These are phyloP conservation scores for Solanum chilense DNA, from an alignment of 257 asterid species.

Conservation along the genomic window DNA sequence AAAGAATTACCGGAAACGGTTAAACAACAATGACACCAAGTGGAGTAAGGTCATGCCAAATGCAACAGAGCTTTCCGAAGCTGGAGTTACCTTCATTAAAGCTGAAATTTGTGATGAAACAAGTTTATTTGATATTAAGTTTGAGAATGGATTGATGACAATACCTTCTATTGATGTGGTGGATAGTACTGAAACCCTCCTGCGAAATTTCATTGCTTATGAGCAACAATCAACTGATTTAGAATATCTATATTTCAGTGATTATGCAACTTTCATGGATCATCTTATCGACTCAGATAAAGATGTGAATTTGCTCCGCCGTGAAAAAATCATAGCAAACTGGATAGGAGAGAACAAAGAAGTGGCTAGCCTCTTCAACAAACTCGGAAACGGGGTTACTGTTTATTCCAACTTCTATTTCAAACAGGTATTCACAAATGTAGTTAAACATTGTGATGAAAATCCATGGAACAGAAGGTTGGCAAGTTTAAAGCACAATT, in stretches of 20 bases:
- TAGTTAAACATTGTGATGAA: no score
- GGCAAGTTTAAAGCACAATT: conserved; percentile 7
- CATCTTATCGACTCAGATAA: neutral
- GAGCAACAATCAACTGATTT: no score
- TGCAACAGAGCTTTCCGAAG: conserved; percentile 5
- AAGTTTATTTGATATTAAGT: neutral
- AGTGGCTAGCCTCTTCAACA: neutral
- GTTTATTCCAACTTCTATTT: neutral
- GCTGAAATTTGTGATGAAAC: neutral
- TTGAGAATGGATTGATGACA: neutral
- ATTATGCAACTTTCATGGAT: neutral
- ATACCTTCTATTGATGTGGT: neutral
- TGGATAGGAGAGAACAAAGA: neutral
- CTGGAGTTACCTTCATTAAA: conserved; percentile 2
- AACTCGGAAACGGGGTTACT: neutral
- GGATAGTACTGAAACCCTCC: conserved; percentile 4
- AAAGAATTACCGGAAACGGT: rapidly evolving
- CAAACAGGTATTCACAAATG: no score
- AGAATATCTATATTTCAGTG: neutral
- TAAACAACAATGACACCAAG: neutral
- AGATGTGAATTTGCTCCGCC: neutral
- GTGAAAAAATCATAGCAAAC: neutral
- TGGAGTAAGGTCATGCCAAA: neutral
- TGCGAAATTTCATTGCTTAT: no score
- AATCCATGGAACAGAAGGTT: conserved; percentile 1